Evolutionary conservation across 805 yeast genomes (phyloP), one percentile per base, ranked within the genome.

Genomic region (Metschnikowia drakensbergensis): DNA sequence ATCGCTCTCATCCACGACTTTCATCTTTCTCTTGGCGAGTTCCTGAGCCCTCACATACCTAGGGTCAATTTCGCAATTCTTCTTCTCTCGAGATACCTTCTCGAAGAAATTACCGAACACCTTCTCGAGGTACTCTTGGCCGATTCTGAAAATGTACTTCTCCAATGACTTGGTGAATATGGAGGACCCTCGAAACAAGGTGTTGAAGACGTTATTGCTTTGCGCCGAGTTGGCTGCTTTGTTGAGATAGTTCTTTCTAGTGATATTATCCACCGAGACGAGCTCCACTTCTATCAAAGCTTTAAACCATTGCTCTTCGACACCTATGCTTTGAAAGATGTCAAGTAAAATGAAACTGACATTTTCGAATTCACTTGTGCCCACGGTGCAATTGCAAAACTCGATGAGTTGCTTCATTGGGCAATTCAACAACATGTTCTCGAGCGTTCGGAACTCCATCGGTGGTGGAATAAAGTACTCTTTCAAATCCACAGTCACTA

Each of bases 1-100:
- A 17, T 58, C 60, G 11, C 32, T 34, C 40, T 38, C 35, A 13
- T 34, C 36, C 27, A 13, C 6, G 6, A 25, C 5, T 35, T 55
- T 59, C 0, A 68, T 67, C 42, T 55, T 61, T 13, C 67, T 49
- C 30, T 53, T 54, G 10, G 65, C 66, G 26, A 54, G 57, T 39
- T 63, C 68, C 53, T 69, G 72, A 4, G 64, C 48, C 42, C 80
- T 65, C 22, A 84, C 73, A 43, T 77, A 68, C 47, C 78, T 63
- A 6, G 97, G 96, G 63, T 94, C 97, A 39, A 91, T 77, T 58
- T 92, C 98, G 61, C 90, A 81, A 53, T 72, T 72, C n/a, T 76
- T 67, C 46, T 75, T 68, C 47, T 81, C 81, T 0, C 70, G 60
- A 0, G 77, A 67, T 2, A 88, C 68, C 34, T 74, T 72, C 17